phyloP scores from a whole-genome alignment of 495 filamentous ascomycete genomes.

The Extremus antarcticus region DNA sequence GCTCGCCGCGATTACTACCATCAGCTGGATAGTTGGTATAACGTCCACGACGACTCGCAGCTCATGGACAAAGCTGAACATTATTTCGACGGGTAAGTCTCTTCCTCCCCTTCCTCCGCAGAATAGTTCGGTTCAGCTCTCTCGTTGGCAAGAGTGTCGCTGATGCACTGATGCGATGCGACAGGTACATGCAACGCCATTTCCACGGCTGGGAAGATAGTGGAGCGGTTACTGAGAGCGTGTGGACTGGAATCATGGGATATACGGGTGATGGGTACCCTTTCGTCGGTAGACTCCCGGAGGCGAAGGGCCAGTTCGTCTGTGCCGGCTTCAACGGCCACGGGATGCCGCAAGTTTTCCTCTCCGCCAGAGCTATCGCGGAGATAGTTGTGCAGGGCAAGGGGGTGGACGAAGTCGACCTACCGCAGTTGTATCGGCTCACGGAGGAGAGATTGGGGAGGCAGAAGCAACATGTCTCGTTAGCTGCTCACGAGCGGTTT shows the following conservation, averaged over 20 bases:
- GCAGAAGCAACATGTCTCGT: background rate
- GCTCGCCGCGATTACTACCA: background rate
- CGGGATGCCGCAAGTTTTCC: conserved; percentile 43
- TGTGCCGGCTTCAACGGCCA: conserved; percentile 45
- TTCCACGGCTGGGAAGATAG: conserved; percentile 42
- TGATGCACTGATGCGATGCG: too few relatives aligned
- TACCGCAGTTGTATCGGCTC: background rate
- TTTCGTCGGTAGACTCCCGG: conserved; percentile 39
- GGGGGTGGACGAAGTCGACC: conserved; percentile 29
- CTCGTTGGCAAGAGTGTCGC: too few relatives aligned
- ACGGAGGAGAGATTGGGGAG: background rate
- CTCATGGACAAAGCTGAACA: conserved; percentile 16
- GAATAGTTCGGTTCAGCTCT: too few relatives aligned
- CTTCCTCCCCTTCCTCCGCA: too few relatives aligned
- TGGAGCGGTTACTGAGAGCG: conserved; percentile 33
- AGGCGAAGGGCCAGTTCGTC: conserved; percentile 33
- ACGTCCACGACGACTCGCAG: background rate
- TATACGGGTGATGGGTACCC: conserved; percentile 24
- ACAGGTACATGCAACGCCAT: conserved; percentile 39
- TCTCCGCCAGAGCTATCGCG: conserved; percentile 35
- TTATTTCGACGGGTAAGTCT: conserved; percentile 40
- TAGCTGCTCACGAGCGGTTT: background rate
- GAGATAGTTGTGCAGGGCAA: conserved; percentile 33
- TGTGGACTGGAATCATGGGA: conserved; percentile 45
- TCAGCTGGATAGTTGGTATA: background rate